These are phyloP conservation scores for Diaporthe sp. DNA, from an alignment of 2,329 filamentous ascomycete genomes.

Conservation along the genomic window DNA sequence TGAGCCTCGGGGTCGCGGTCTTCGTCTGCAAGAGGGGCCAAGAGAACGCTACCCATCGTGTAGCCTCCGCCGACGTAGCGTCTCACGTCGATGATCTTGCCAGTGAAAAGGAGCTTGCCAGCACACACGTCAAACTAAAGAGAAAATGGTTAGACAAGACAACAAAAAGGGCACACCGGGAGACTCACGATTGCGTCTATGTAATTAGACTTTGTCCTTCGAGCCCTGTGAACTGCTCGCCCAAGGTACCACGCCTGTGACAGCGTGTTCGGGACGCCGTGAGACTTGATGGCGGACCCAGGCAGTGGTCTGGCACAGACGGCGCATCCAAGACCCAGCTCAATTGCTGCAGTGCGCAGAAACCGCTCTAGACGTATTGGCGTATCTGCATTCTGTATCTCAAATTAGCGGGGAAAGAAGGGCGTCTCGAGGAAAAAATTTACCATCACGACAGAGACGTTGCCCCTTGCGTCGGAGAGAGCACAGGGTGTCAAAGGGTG, in stretches of 20 bases:
- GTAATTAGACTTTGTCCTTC: slow-evolving; percentile 46
- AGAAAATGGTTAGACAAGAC: neutral
- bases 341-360: slow-evolving; percentile 51
- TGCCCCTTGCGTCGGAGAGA: slow-evolving; percentile 53
- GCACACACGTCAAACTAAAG: slow-evolving; percentile 29
- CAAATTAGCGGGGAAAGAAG: neutral
- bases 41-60: slow-evolving; percentile 54
- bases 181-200: slow-evolving; percentile 44
- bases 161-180: slow-evolving; percentile 40
- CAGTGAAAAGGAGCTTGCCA: slow-evolving; percentile 53
- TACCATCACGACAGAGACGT: slow-evolving; percentile 51
- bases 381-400: slow-evolving; percentile 49
- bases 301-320: slow-evolving; percentile 51
- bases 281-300: slow-evolving; percentile 49
- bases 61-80: slow-evolving; percentile 55
- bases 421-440: slow-evolving; percentile 4
- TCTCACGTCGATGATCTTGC: slow-evolving; percentile 56
- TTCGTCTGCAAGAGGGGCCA: slow-evolving; percentile 41
- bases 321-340: slow-evolving; percentile 54
- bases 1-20: slow-evolving; percentile 46
- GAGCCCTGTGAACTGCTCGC: slow-evolving; percentile 48
- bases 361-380: slow-evolving; percentile 52
- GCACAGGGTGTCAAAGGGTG: slow-evolving; percentile 52
- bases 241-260: slow-evolving; percentile 52
- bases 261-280: slow-evolving; percentile 50